Evolutionary conservation across 345 rosid genomes (phyloP).

Genomic region (Arabis alpina): DNA sequence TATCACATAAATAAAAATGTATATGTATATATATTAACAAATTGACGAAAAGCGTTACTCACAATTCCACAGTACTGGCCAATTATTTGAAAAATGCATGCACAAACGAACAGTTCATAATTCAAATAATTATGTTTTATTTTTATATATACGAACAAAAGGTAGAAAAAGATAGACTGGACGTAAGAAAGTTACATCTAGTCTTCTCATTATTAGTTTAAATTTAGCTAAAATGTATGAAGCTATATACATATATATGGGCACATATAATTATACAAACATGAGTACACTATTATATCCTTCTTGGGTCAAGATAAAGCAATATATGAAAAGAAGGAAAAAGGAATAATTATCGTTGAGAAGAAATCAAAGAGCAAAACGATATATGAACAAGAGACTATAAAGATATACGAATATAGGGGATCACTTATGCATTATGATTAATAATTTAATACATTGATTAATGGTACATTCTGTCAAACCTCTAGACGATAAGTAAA

Average conservation of each 20-base stretch:
- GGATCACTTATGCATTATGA: constrained; percentile 8
- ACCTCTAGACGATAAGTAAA: constrained; percentile 42
- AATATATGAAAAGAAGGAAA: constrained; percentile 29
- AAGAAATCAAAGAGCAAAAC: constrained; percentile 47
- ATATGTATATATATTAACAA: too few species aligned
- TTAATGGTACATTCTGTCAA: constrained; percentile 45
- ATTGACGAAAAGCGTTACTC: constrained; percentile 1
- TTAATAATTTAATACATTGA: constrained; percentile 28
- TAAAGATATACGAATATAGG: constrained; percentile 25
- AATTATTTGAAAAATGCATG: neutral
- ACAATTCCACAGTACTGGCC: constrained; percentile 14
- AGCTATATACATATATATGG: neutral
- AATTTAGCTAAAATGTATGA: neutral
- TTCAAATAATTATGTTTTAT: neutral
- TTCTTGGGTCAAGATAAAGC: constrained; percentile 30
- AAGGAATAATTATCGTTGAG: constrained; percentile 47
- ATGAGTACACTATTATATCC: neutral
- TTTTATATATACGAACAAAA: neutral
- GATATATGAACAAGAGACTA: constrained; percentile 39
- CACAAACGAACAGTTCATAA: neutral
- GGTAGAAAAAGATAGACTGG: neutral
- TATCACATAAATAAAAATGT: neutral
- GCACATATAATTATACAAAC: neutral
- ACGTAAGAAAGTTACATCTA: neutral
- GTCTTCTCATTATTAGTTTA: neutral